Conservation (phyloP, 2,329 filamentous ascomycete species). For the Chaetomiaceae sp. region DNA sequence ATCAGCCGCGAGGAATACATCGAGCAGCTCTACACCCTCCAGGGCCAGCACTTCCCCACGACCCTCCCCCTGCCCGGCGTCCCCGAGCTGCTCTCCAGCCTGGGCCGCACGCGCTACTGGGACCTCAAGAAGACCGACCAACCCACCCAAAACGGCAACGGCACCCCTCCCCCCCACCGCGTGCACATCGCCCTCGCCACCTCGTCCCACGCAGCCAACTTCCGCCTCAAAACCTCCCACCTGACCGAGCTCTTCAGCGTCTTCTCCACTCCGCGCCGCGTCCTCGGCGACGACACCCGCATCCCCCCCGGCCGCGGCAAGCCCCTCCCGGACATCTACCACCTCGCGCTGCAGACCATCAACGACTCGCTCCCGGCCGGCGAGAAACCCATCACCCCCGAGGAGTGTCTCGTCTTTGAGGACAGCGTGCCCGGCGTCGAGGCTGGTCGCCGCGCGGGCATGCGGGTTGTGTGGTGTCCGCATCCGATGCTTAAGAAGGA, state of each 20-base stretch:
- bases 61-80: slow-evolving; percentile 79
- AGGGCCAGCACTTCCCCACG: slow-evolving; percentile 66
- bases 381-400: slow-evolving; percentile 63
- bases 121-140: slow-evolving; percentile 30
- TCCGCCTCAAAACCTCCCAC: slow-evolving; percentile 67
- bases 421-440: slow-evolving; percentile 93
- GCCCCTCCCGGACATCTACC: slow-evolving; percentile 89
- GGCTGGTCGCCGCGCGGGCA: slow-evolving; percentile 81
- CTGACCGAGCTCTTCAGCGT: slow-evolving; percentile 54
- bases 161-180: slow-evolving; percentile 31
- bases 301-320: slow-evolving; percentile 81
- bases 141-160: slow-evolving; percentile 23
- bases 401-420: slow-evolving; percentile 94
- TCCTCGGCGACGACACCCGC: slow-evolving; percentile 80
- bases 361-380: slow-evolving; percentile 65
- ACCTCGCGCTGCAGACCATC: slow-evolving; percentile 77
- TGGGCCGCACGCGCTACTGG: slow-evolving; percentile 52
- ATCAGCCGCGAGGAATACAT: slow-evolving; percentile 52
- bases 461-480: slow-evolving; percentile 91
- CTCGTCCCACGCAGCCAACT: slow-evolving; percentile 68
- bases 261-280: slow-evolving; percentile 65
- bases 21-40: slow-evolving; percentile 54
- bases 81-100: slow-evolving; percentile 56
- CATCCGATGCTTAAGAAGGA: slow-evolving; percentile 73
- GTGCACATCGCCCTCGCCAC: slow-evolving; percentile 85